Percentiles rank a stretch among this genome's conserved stretches.
Conservation (phyloP, 768 basidiomycete species). For the Termitomyces sp. region DNA sequence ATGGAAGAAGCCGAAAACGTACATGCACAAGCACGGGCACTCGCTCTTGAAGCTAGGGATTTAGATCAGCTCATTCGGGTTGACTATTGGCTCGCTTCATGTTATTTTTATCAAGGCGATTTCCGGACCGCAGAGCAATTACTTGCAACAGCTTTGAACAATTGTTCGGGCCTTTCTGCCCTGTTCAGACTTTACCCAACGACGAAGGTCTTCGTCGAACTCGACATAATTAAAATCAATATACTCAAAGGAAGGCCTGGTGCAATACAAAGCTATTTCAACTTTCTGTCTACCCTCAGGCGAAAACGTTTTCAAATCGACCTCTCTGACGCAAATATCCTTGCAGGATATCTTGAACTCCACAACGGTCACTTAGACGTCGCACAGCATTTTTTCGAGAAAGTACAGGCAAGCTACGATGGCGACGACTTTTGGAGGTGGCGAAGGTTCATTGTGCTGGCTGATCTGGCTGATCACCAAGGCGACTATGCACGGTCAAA, state of each 20-base stretch:
- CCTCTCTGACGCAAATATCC: background rate
- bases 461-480: background rate
- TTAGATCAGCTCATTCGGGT: background rate
- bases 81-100: background rate
- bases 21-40: background rate
- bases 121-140: background rate
- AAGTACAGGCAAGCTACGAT: background rate
- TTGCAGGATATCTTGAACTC: too few relatives aligned
- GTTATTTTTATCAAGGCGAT: too few relatives aligned
- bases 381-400: background rate
- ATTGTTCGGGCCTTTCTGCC: background rate
- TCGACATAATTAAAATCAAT: background rate
- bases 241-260: background rate
- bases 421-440: background rate
- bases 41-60: background rate
- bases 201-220: background rate
- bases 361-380: background rate
- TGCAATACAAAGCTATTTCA: background rate
- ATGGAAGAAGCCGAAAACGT: background rate
- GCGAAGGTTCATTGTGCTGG: background rate
- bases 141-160: background rate
- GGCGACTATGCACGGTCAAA: background rate
- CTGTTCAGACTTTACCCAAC: background rate
- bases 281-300: background rate
- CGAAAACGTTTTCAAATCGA: accelerated